These are phyloP conservation scores for Pseudotsuga menziesii DNA, from an alignment of 75 land plant genomes.

Conservation along the genomic window DNA sequence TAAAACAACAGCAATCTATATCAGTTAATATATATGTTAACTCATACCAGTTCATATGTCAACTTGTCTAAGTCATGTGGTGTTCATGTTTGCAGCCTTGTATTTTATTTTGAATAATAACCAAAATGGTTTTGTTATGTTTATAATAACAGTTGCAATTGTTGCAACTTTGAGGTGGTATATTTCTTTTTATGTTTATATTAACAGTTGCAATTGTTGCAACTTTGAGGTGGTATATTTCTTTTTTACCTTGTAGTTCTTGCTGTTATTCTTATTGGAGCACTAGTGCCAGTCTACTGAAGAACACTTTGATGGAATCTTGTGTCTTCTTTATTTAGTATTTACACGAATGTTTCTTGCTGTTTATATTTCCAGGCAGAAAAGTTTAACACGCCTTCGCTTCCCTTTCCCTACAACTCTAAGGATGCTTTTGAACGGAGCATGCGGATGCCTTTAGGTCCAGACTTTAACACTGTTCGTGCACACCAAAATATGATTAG, in stretches of 20 bases:
- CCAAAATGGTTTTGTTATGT: background rate
- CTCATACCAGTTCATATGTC: no score
- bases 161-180: background rate
- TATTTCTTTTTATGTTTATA: background rate
- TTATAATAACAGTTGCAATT: background rate
- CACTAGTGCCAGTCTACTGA: background rate
- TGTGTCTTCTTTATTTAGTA: background rate
- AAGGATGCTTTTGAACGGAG: constrained; percentile 70
- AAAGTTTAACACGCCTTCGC: constrained; percentile 45
- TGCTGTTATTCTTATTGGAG: background rate
- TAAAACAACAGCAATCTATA: no score
- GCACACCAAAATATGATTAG: constrained; percentile 64
- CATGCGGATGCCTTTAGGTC: constrained; percentile 89
- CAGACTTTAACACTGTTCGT: constrained; percentile 77
- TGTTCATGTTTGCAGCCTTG: no score
- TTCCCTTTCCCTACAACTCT: constrained; percentile 57
- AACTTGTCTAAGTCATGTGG: no score
- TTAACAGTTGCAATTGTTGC: no score
- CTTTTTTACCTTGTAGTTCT: background rate
- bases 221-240: background rate
- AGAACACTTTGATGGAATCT: background rate
- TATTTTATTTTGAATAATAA: no score
- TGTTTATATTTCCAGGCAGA: constrained; percentile 48
- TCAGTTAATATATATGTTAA: no score
- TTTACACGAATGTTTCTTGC: background rate